These are phyloP conservation scores for Wickerhamomyces sp. DNA, from an alignment of 1,139 yeast genomes.

Conservation along the genomic window DNA sequence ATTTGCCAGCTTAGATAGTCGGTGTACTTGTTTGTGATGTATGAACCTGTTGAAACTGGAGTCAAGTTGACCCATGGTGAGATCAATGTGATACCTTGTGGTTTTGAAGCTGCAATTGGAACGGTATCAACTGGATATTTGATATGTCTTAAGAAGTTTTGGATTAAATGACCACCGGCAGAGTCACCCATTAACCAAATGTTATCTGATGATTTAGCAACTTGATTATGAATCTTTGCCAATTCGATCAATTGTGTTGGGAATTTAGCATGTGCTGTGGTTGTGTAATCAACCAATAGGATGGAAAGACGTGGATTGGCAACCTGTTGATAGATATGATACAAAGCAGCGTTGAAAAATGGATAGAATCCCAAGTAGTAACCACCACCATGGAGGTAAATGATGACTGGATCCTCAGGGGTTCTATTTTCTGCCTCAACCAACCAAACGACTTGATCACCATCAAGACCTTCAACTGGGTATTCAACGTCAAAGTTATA, in stretches of 20 bases:
- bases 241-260: constrained; percentile 39
- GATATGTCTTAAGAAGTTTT: neutral
- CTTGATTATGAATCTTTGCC: constrained; percentile 26
- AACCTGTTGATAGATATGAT: neutral
- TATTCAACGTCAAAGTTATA: neutral
- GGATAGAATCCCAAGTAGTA: constrained; percentile 17
- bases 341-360: neutral
- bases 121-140: neutral
- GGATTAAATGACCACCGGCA: constrained; percentile 31
- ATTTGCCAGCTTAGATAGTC: neutral
- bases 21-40: neutral
- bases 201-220: constrained; percentile 26
- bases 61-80: neutral
- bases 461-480: neutral
- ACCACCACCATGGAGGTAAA: constrained; percentile 41
- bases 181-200: constrained; percentile 40
- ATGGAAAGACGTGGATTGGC: constrained; percentile 21
- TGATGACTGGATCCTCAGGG: constrained; percentile 24
- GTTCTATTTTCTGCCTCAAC: constrained; percentile 20
- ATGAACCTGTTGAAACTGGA: neutral
- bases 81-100: neutral
- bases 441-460: constrained; percentile 16
- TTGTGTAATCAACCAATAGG: constrained; percentile 36
- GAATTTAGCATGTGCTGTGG: constrained; percentile 29
- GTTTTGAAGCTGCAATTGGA: neutral